Evolutionary conservation across 352 stramenopile species (phyloP), one percentile per base, ranked within the genome.

Genomic region (Phytophthora agathidicida): DNA sequence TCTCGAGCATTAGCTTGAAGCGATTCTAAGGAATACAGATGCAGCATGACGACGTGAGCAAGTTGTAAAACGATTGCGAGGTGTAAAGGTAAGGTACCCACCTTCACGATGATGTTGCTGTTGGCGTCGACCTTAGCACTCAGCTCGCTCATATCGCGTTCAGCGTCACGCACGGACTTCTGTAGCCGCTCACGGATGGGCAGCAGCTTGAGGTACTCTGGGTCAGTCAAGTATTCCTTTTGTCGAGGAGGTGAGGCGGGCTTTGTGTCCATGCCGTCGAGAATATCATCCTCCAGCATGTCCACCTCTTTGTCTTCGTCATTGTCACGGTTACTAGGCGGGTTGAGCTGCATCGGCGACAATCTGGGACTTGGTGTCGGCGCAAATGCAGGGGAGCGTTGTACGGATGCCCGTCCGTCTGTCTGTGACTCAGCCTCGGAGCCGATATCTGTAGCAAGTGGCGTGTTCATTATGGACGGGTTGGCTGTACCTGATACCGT

Each of bases 91-190:
- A 20, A 35, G 2, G 10, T 16, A 50, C 65, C 17, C 26, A 91
- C 82, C 83, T 91, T 93, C 58, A 93, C 83, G 50, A 93, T 73
- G 36, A 90, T 88, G 67, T 93, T 93, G 17, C 81, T 76, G 57
- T 89, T 91, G 33, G 80, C 76, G 41, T 87, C 72, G 16, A 93
- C 73, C 54, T 90, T 91, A 41, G 70, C 68, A 3, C 61, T 72
- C 30, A 88, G 74, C 16, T 90, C 83, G 46, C 59, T 87, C 14
- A 89, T 73, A 11, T 90, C 80, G 22, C 81, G 75, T 4, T 93
- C 79, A 2, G 77, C 65, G 28, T 94, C 85, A 5, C 74, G 75
- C 41, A 93, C 44, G 14, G 79, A 80, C 57, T 91, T 92, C 28
- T 89, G 74, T 38, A 92, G 55, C 13, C 75, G 69, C 45, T 90